Conservation (phyloP, 2,329 filamentous ascomycete species). For the Clarireedia homoeocarpa region DNA sequence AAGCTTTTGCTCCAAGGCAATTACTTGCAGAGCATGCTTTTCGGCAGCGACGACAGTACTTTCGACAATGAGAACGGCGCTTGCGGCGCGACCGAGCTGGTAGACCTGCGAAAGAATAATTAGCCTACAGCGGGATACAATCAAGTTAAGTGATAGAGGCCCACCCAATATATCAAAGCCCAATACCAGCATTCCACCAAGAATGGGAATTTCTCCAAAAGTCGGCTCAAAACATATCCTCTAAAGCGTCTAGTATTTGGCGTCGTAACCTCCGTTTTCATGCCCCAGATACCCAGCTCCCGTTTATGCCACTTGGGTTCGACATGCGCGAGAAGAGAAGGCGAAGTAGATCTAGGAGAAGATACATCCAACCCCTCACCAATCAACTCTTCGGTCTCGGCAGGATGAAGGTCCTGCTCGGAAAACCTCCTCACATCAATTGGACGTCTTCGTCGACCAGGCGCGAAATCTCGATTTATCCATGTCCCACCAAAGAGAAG, state of each 20-base stretch:
- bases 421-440: neutral
- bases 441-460: constrained; percentile 17
- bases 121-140: neutral
- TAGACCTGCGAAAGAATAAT: constrained; percentile 47
- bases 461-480: constrained; percentile 46
- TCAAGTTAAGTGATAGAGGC: constrained; percentile 19
- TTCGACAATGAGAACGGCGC: constrained; percentile 59
- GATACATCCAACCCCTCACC: neutral
- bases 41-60: constrained; percentile 55
- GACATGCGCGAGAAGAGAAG: constrained; percentile 33
- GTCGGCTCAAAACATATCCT: constrained; percentile 51
- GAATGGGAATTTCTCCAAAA: constrained; percentile 63
- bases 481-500: constrained; percentile 54
- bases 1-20: constrained; percentile 56
- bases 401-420: neutral
- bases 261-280: constrained; percentile 41
- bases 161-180: constrained; percentile 70
- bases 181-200: constrained; percentile 71
- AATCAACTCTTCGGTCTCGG: neutral
- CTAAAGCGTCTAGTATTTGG: constrained; percentile 56
- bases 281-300: constrained; percentile 38
- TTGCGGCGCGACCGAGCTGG: constrained; percentile 65
- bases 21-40: constrained; percentile 58
- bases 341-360: constrained; percentile 23
- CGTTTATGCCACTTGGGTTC: constrained; percentile 44